Evolutionary conservation across 306 rosid genomes (phyloP).

Genomic region (Hippophae gyantsensis): DNA sequence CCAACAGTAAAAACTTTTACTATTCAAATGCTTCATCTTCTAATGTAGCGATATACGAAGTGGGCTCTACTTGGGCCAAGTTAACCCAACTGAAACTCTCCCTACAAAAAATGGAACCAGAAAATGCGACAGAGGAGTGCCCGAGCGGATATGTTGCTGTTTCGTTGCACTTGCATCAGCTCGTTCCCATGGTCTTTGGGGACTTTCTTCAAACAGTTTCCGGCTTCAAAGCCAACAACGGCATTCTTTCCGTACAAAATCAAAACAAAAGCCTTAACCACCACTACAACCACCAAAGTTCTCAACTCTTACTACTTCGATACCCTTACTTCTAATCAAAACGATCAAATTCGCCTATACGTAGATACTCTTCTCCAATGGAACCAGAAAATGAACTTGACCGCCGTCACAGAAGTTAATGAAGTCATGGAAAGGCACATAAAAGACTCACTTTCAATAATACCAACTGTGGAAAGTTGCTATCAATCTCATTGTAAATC

Average conservation of each 20-base stretch:
- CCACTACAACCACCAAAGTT: slow-evolving; percentile 10
- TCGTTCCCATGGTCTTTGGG: slow-evolving; percentile 29
- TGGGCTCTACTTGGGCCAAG: too few relatives aligned
- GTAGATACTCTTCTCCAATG: slow-evolving; percentile 81
- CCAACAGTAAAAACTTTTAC: too few relatives aligned
- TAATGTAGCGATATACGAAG: too few relatives aligned
- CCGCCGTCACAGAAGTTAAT: slow-evolving; percentile 52
- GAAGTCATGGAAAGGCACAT: slow-evolving; percentile 90
- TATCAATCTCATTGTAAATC: slow-evolving; percentile 30
- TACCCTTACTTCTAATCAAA: slow-evolving; percentile 52
- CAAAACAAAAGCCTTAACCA: slow-evolving; percentile 18
- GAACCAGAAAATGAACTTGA: slow-evolving; percentile 87
- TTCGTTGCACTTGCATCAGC: background rate
- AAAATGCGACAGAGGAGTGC: too few relatives aligned
- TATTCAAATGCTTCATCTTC: too few relatives aligned
- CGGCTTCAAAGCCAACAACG: slow-evolving; percentile 19
- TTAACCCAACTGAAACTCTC: too few relatives aligned
- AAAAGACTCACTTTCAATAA: slow-evolving; percentile 79
- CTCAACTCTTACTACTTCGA: slow-evolving; percentile 26
- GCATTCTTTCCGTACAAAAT: slow-evolving; percentile 19
- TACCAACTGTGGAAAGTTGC: slow-evolving; percentile 45
- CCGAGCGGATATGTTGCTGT: slow-evolving; percentile 30
- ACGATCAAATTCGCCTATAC: slow-evolving; percentile 57
- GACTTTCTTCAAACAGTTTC: slow-evolving; percentile 75
- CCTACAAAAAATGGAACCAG: too few relatives aligned